Percentiles rank a stretch among this genome's conserved stretches.
Evolutionary conservation across 345 rosid genomes (phyloP).

Genomic region (Euphorbia lathyris): DNA sequence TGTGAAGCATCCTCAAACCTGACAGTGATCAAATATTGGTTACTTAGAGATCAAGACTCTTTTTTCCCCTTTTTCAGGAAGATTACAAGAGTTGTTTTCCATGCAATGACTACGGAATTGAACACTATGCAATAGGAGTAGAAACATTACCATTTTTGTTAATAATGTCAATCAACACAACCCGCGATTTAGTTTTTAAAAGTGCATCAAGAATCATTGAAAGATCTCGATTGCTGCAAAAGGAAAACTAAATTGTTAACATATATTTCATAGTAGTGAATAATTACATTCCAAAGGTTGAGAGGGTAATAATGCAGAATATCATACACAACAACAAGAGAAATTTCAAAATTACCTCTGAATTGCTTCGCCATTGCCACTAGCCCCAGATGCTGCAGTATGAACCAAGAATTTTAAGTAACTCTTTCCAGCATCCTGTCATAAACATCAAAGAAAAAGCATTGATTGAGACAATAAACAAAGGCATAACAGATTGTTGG

Average conservation of each 20-base stretch:
- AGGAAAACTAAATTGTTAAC: constrained; percentile 28
- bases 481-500: not conserved
- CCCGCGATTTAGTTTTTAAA: constrained; percentile 86
- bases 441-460: constrained; percentile 12
- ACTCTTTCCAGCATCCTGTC: constrained; percentile 86
- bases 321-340: not conserved
- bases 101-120: constrained; percentile 16
- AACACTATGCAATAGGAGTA: constrained; percentile 7
- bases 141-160: constrained; percentile 74
- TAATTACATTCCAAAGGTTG: not conserved
- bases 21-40: constrained; percentile 23
- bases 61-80: not conserved
- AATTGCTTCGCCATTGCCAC: constrained; percentile 77
- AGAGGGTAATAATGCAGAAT: not conserved
- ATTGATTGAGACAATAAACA: not conserved
- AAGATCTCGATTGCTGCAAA: constrained; percentile 91
- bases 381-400: constrained; percentile 93
- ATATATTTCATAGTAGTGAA: not conserved
- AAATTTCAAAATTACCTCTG: constrained; percentile 59
- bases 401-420: constrained; percentile 94
- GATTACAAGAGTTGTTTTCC: constrained; percentile 15
- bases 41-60: constrained; percentile 16
- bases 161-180: constrained; percentile 71
- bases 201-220: constrained; percentile 99
- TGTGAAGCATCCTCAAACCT: constrained; percentile 98